Evolutionary conservation across 805 yeast species (phyloP).

Genomic region (Maudiozyma bulderi): DNA sequence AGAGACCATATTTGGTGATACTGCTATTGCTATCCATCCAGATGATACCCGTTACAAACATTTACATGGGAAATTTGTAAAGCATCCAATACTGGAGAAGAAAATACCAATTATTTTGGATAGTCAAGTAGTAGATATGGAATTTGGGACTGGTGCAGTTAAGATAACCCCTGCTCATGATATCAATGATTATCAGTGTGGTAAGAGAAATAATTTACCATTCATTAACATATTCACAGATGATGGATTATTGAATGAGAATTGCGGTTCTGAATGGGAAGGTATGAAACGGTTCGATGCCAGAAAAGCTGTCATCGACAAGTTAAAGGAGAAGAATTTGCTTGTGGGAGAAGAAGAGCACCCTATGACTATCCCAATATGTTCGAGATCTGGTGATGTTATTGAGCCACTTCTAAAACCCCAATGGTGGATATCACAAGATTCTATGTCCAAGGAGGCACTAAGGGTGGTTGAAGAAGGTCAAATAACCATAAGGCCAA

Average conservation of each 20-base stretch:
- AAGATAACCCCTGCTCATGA: slow-evolving; percentile 98
- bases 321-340: slow-evolving; percentile 61
- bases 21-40: slow-evolving; percentile 96
- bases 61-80: slow-evolving; percentile 81
- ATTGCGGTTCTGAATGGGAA: slow-evolving; percentile 74
- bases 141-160: slow-evolving; percentile 98
- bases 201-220: slow-evolving; percentile 82
- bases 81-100: slow-evolving; percentile 81
- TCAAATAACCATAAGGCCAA: slow-evolving; percentile 68
- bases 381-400: slow-evolving; percentile 93
- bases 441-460: slow-evolving; percentile 77
- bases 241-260: slow-evolving; percentile 78
- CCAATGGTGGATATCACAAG: slow-evolving; percentile 97
- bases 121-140: slow-evolving; percentile 92
- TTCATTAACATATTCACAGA: slow-evolving; percentile 84
- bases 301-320: slow-evolving; percentile 67
- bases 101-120: slow-evolving; percentile 81
- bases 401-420: slow-evolving; percentile 95
- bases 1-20: slow-evolving; percentile 94
- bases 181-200: slow-evolving; percentile 87
- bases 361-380: slow-evolving; percentile 89
- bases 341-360: slow-evolving; percentile 76
- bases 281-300: slow-evolving; percentile 94
- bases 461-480: slow-evolving; percentile 75
- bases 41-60: slow-evolving; percentile 84